Conservation (phyloP, 225 moss, liverwort and hornwort genomes). For the Bryoerythrophyllum caledonicum region DNA sequence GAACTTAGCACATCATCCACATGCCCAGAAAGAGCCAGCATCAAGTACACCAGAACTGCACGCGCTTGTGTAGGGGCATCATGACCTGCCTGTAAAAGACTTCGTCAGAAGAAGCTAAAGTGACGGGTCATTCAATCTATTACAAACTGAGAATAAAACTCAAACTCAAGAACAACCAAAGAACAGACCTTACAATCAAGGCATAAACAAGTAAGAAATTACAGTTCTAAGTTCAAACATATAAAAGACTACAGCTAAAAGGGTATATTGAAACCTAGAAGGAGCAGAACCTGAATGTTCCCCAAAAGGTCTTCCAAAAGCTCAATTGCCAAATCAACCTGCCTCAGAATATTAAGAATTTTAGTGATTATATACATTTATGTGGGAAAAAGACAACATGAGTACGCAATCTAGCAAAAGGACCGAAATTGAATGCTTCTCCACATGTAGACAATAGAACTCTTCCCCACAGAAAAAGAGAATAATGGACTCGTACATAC, state of each 20-base stretch:
- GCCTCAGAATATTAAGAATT: conserved; percentile 16
- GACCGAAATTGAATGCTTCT: conserved; percentile 2
- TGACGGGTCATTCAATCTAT: not conserved
- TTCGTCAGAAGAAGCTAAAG: conserved; percentile 26
- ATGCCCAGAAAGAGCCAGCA: conserved; percentile 89
- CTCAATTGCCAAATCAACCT: conserved; percentile 94
- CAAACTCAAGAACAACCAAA: not conserved
- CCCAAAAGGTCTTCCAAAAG: conserved; percentile 83
- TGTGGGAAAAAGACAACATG: not conserved
- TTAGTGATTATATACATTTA: not conserved
- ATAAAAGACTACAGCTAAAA: conserved; percentile 1
- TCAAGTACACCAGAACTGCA: conserved; percentile 78
- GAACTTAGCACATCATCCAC: conserved; percentile 71
- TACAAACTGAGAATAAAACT: conserved; percentile 5
- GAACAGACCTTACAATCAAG: not conserved
- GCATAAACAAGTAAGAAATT: conserved; percentile 1
- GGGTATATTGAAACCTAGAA: conserved; percentile 8
- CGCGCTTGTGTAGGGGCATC: conserved; percentile 66
- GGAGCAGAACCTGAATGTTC: conserved; percentile 73
- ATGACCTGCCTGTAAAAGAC: conserved; percentile 79
- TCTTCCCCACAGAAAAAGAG: conserved; percentile 9
- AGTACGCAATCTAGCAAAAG: not conserved
- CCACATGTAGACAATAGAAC: conserved; percentile 9
- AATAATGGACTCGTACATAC: not conserved
- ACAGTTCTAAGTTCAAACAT: conserved; percentile 4